Conservation (phyloP, 805 yeast genomes). For the Clavispora santaluciae region DNA sequence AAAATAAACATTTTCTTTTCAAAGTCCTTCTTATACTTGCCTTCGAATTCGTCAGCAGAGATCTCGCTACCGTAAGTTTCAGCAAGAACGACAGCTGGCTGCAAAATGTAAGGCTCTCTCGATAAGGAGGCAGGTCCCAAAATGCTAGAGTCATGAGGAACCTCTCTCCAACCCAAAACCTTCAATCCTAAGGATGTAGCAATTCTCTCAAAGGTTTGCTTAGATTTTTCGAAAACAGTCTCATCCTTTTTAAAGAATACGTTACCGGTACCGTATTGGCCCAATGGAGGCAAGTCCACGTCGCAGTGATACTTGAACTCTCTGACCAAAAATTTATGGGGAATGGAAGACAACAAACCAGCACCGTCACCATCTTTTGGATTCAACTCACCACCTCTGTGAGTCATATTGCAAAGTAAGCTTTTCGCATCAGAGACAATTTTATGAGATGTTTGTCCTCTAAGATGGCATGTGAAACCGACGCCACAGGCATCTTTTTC, state of each 20-base stretch:
- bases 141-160: constrained; percentile 91
- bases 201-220: constrained; percentile 72
- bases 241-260: constrained; percentile 87
- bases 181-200: constrained; percentile 72
- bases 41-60: constrained; percentile 50
- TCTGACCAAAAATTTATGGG: constrained; percentile 79
- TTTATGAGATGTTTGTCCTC: constrained; percentile 83
- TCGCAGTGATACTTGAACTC: constrained; percentile 74
- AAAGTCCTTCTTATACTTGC: constrained; percentile 56
- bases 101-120: constrained; percentile 86
- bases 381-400: constrained; percentile 97
- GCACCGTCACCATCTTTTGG: constrained; percentile 99
- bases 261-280: constrained; percentile 95
- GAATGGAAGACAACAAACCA: constrained; percentile 89
- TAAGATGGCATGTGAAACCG: constrained; percentile 93
- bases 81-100: constrained; percentile 80
- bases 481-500: constrained; percentile 99
- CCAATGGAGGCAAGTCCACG: constrained; percentile 65
- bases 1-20: constrained; percentile 81
- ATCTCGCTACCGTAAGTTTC: constrained; percentile 28
- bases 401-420: constrained; percentile 95
- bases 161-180: constrained; percentile 92
- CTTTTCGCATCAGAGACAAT: constrained; percentile 86
- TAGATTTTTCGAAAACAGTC: constrained; percentile 62
- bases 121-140: constrained; percentile 93